Conservation (phyloP, 2,329 filamentous ascomycete species). For the Arthrobotrys sphaeroides region DNA sequence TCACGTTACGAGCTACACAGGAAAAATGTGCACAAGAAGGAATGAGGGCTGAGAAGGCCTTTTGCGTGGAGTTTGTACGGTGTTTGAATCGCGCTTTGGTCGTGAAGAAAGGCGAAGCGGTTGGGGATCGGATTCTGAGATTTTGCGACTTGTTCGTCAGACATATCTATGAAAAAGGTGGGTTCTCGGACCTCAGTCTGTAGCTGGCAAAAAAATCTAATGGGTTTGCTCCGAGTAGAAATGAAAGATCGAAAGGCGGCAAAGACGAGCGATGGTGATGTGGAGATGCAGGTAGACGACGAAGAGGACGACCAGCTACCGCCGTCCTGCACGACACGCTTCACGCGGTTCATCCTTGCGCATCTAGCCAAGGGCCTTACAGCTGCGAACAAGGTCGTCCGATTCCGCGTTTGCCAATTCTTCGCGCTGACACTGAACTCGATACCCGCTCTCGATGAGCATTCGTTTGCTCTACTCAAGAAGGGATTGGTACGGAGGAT, state of each 20-base stretch:
- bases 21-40: conserved; percentile 74
- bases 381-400: conserved; percentile 90
- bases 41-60: conserved; percentile 75
- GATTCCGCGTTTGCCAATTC: conserved; percentile 88
- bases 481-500: conserved; percentile 83
- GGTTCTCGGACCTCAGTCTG: neutral
- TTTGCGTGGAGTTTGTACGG: conserved; percentile 84
- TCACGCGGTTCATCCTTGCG: conserved; percentile 78
- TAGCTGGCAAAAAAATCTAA: too few relatives aligned
- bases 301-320: conserved; percentile 76
- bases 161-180: conserved; percentile 71
- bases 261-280: conserved; percentile 64
- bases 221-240: conserved; percentile 55
- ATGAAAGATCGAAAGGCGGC: conserved; percentile 33
- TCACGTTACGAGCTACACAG: conserved; percentile 88
- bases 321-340: conserved; percentile 83
- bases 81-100: conserved; percentile 83
- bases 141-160: conserved; percentile 89
- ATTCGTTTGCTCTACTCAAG: conserved; percentile 78
- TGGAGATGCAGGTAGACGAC: conserved; percentile 68
- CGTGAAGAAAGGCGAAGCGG: conserved; percentile 89
- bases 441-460: conserved; percentile 75
- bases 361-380: conserved; percentile 78
- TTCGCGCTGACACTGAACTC: conserved; percentile 91
- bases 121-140: conserved; percentile 83